Conservation (phyloP, 768 basidiomycete genomes). For the Rubroboletus pulcherrimus region DNA sequence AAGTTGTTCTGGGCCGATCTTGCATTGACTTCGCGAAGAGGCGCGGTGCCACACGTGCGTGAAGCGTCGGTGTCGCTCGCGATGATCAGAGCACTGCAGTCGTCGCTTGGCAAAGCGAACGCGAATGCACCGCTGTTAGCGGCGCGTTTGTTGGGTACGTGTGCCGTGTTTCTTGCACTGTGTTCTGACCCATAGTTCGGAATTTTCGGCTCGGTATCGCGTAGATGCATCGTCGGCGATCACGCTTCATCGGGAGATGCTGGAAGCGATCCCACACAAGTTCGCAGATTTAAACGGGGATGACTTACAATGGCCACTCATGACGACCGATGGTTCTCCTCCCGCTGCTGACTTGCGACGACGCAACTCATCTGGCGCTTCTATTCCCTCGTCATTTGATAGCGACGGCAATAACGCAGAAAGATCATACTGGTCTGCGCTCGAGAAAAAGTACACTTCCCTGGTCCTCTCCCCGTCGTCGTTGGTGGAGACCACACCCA, state of each 20-base stretch:
- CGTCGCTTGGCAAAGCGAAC: conserved; percentile 66
- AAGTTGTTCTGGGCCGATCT: conserved; percentile 67
- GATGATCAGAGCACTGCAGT: conserved; percentile 70
- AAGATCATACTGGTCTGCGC: conserved; percentile 58
- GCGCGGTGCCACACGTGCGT: conserved; percentile 67
- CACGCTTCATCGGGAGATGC: conserved; percentile 80
- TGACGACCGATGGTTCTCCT: conserved; percentile 43
- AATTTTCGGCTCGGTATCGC: background rate
- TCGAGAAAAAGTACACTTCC: conserved; percentile 50
- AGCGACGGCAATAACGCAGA: conserved; percentile 37
- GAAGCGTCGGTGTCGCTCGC: conserved; percentile 71
- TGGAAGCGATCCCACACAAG: conserved; percentile 77
- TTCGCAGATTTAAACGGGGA: conserved; percentile 47
- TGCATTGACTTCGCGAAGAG: conserved; percentile 48
- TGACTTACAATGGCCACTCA: conserved; percentile 73
- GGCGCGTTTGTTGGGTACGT: conserved; percentile 59
- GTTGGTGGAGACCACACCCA: conserved; percentile 40
- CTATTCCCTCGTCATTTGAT: conserved; percentile 19
- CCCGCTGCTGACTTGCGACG: conserved; percentile 23
- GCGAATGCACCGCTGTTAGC: conserved; percentile 50
- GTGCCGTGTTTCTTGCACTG: background rate
- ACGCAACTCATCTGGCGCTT: conserved; percentile 17
- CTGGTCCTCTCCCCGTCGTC: conserved; percentile 25
- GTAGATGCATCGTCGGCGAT: conserved; percentile 73
- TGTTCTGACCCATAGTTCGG: background rate